Base-by-base conservation (phyloP, 2,329 filamentous ascomycete genomes). In the Spiromastix sp. region DNA sequence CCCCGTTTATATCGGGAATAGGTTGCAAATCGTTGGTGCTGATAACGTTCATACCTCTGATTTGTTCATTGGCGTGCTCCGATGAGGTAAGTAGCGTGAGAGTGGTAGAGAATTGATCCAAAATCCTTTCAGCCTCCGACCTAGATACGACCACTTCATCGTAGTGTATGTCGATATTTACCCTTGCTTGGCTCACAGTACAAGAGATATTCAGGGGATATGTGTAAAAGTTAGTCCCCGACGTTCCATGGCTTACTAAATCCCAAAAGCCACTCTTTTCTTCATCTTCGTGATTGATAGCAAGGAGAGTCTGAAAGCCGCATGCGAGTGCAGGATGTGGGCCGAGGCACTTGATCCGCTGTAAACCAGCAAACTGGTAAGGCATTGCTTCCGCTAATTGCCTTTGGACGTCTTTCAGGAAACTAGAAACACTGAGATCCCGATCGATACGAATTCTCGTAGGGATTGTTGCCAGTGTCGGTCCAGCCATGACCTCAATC, bases 361-460 rank as follows among this genome's bases (percentile, higher is more conserved):
- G 61, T 10, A 66, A 36, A 5, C 62, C 62, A 8, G 71, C 64
- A 50, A 80, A 74, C 55, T 80, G 72, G 46, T 76, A 69, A 0
- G 72, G 68, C 3, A 77, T 75, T 32, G 71, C 64, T 5, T 62
- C 55, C 0, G 71, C 57, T 0, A 66, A 68, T 37, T 68, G 63
- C 16, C 68, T 56, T 28, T 78, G 73, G 4, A 79, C 62, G 3
- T 59, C 52, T 32, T 68, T 61, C 4, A 79, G 55, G 41, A 68
- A 77, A 27, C 71, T 63, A 0, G 54, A 48, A 2, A 57, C 52
- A 20, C 55, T 56, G 27, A 59, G 50, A 33, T 46, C 24, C 9
- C 52, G 46, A 34, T 59, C 40, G 2, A 61, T 40, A 22, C 43
- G 47, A 9, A 62, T 32, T 9, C 60, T 48, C 4, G 58, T 49